Evolutionary conservation across 257 asterid genomes (phyloP).

Genomic region (Jacaranda mimosifolia): DNA sequence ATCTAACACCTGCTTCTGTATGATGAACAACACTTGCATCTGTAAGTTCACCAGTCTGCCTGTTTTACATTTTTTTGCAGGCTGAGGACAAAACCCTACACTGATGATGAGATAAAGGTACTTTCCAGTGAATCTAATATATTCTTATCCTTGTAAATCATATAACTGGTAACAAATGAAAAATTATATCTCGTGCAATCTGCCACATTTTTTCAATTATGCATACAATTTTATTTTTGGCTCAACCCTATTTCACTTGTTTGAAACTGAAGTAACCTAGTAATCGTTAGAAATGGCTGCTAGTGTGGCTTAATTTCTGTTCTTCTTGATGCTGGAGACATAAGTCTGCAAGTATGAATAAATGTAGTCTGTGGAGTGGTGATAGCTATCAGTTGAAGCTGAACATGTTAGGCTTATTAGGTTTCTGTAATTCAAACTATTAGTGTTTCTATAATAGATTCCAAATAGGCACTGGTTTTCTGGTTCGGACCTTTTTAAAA

Average conservation of each 20-base stretch:
- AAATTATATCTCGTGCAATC: constrained; percentile 14
- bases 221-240: not conserved
- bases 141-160: constrained; percentile 17
- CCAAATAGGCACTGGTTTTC: no score
- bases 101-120: constrained; percentile 95
- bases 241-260: not conserved
- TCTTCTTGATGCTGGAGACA: no score
- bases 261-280: not conserved
- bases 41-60: constrained; percentile 39
- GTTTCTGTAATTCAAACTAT: no score
- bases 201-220: not conserved
- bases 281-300: no score
- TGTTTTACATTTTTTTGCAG: constrained; percentile 48
- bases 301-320: no score
- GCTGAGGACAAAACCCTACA: constrained; percentile 75
- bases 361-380: no score
- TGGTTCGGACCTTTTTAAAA: no score
- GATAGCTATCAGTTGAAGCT: no score
- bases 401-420: no score
- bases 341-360: no score
- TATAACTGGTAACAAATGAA: constrained; percentile 1
- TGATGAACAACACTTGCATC: constrained; percentile 21
- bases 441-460: no score
- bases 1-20: constrained; percentile 4
- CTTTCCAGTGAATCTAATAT: constrained; percentile 22